Percentiles rank a stretch among this genome's conserved stretches.
Evolutionary conservation across 768 basidiomycete species (phyloP).

Genomic region (Boletales sp.): DNA sequence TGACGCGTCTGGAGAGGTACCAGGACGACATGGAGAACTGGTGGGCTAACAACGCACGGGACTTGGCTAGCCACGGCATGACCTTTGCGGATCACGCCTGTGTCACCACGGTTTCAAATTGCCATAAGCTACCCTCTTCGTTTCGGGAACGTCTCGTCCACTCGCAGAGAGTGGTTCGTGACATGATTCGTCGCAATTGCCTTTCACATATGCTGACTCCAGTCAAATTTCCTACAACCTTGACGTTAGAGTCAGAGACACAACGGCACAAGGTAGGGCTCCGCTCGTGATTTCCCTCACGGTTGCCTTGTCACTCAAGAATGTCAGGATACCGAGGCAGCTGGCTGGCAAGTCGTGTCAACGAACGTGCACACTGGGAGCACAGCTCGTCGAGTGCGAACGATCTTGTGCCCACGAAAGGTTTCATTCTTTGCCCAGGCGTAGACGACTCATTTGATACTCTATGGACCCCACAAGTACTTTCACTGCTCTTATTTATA

Average conservation of each 20-base stretch:
- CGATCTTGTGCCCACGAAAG: not conserved
- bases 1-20: constrained; percentile 21
- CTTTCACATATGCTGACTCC: no score
- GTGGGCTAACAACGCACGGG: constrained; percentile 17
- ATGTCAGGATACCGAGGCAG: not conserved
- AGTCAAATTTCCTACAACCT: constrained; percentile 7
- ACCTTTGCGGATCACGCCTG: constrained; percentile 20
- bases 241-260: not conserved
- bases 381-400: not conserved
- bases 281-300: no score
- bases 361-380: not conserved
- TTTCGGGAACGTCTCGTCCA: constrained; percentile 11
- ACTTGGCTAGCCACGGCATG: constrained; percentile 11
- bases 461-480: not conserved
- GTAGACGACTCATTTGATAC: not conserved
- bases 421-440: not conserved
- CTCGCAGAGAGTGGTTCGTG: constrained; percentile 9
- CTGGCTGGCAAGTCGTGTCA: not conserved
- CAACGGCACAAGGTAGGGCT: no score
- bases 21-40: constrained; percentile 18
- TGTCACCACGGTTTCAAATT: constrained; percentile 12
- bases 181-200: constrained; percentile 6
- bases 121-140: not conserved
- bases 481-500: not conserved
- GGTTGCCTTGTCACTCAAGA: no score